Evolutionary conservation across 2,329 filamentous ascomycete species (phyloP).

Genomic region (Proliferodiscus dingleyae): DNA sequence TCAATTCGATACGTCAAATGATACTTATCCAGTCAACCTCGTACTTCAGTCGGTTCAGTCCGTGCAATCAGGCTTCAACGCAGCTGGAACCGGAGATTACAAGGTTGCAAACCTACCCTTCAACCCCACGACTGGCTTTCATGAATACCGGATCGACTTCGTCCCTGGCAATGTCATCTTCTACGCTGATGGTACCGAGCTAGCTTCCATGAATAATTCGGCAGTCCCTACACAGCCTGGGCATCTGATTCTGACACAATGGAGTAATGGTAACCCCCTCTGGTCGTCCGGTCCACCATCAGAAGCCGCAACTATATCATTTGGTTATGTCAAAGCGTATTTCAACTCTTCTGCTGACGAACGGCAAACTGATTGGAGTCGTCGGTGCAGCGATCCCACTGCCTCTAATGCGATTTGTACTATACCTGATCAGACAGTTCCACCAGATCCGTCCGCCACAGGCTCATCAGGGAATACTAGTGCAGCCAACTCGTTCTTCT

Average conservation of each 20-base stretch:
- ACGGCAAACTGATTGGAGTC: constrained; percentile 36
- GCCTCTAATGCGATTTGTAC: constrained; percentile 41
- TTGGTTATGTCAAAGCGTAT: constrained; percentile 72
- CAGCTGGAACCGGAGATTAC: constrained; percentile 54
- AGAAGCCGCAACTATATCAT: constrained; percentile 55
- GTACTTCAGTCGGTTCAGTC: constrained; percentile 67
- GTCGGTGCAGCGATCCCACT: constrained; percentile 38
- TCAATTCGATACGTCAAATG: constrained; percentile 49
- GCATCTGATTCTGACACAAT: constrained; percentile 66
- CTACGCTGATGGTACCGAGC: constrained; percentile 57
- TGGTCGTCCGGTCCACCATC: constrained; percentile 70
- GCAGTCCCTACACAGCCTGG: constrained; percentile 57
- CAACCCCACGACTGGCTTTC: constrained; percentile 58
- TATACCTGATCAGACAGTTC: constrained; percentile 43
- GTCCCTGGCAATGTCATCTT: constrained; percentile 57
- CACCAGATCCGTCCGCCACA: constrained; percentile 24
- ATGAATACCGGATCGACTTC: constrained; percentile 80
- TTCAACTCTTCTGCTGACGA: constrained; percentile 81
- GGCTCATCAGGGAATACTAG: constrained; percentile 21
- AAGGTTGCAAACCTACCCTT: constrained; percentile 57
- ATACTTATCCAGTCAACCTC: constrained; percentile 60
- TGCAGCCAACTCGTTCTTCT: constrained; percentile 42
- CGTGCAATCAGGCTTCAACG: constrained; percentile 55
- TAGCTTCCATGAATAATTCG: constrained; percentile 52
- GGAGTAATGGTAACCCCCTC: constrained; percentile 68